These are phyloP conservation scores for Epicoccum nigrum DNA, from an alignment of 2,329 filamentous ascomycete species.

Conservation along the genomic window DNA sequence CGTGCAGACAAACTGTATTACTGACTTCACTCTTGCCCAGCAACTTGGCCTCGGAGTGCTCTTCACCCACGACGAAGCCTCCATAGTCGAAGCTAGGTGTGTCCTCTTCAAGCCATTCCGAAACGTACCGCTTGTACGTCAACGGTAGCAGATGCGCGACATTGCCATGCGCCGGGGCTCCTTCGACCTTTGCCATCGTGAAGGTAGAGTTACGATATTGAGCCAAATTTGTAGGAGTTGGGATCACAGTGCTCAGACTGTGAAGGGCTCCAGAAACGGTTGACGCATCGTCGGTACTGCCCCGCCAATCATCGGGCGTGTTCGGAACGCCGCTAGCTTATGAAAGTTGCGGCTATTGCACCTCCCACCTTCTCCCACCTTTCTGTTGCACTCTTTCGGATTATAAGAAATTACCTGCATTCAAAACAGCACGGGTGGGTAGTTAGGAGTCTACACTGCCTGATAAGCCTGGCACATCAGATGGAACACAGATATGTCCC, in stretches of 20 bases:
- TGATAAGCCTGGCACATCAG: too few relatives aligned
- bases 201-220: neutral
- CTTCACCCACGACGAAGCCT: constrained; percentile 90
- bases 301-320: constrained; percentile 17
- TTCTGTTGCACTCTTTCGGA: too few relatives aligned
- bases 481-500: too few relatives aligned
- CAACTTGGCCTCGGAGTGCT: constrained; percentile 56
- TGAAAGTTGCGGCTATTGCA: constrained; percentile 3
- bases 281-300: constrained; percentile 16
- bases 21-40: constrained; percentile 63
- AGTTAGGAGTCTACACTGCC: too few relatives aligned
- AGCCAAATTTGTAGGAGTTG: neutral
- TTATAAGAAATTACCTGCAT: too few relatives aligned
- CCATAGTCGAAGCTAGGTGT: constrained; percentile 96
- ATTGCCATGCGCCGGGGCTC: constrained; percentile 63
- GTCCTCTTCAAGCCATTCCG: constrained; percentile 91
- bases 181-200: constrained; percentile 48
- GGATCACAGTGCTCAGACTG: neutral
- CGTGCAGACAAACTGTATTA: neutral
- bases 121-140: constrained; percentile 81
- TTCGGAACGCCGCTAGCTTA: constrained; percentile 14
- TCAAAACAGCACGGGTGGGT: too few relatives aligned
- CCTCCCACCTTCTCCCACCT: neutral
- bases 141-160: constrained; percentile 78
- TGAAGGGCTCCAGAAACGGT: neutral